Conservation (phyloP, 352 stramenopile species). For the Phytophthora foliorum region DNA sequence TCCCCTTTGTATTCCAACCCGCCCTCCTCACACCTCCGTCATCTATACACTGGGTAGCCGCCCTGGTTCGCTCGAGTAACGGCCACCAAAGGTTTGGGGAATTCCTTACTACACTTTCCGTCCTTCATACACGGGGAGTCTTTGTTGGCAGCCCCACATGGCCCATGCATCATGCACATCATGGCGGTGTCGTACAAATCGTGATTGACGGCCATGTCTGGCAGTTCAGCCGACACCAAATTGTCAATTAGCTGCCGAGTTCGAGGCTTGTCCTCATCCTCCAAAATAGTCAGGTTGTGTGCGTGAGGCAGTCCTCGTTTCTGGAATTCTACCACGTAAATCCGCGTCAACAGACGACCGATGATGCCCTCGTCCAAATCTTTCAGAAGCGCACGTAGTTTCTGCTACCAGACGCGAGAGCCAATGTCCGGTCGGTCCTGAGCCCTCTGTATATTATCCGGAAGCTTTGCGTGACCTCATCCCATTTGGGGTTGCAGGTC, state of each 20-base stretch:
- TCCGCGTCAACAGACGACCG: conserved; percentile 28
- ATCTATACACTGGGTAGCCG: conserved; percentile 25
- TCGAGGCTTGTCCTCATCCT: conserved; percentile 33
- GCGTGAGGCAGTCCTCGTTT: conserved; percentile 58
- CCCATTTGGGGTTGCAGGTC: conserved; percentile 57
- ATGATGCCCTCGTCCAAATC: conserved; percentile 41
- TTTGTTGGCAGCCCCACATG: conserved; percentile 6
- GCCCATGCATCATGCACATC: conserved; percentile 23
- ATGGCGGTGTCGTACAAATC: conserved; percentile 12
- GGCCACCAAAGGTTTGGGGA: conserved; percentile 19
- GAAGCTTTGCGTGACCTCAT: conserved; percentile 33
- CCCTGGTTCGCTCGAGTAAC: conserved; percentile 5
- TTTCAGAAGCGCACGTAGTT: conserved; percentile 22
- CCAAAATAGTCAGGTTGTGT: conserved; percentile 59
- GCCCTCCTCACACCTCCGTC: not conserved
- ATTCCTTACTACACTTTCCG: conserved; percentile 33
- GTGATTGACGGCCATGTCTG: conserved; percentile 11
- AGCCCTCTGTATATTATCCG: conserved; percentile 9
- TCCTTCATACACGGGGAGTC: conserved; percentile 27
- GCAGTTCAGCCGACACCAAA: conserved; percentile 35
- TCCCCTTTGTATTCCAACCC: not conserved
- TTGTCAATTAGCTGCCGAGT: conserved; percentile 16
- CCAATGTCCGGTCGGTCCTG: conserved; percentile 35
- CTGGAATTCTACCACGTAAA: conserved; percentile 56
- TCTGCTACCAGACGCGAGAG: conserved; percentile 30